These are phyloP conservation scores for Pezicula rhizophila DNA, from an alignment of 2,329 filamentous ascomycete genomes.

Conservation along the genomic window DNA sequence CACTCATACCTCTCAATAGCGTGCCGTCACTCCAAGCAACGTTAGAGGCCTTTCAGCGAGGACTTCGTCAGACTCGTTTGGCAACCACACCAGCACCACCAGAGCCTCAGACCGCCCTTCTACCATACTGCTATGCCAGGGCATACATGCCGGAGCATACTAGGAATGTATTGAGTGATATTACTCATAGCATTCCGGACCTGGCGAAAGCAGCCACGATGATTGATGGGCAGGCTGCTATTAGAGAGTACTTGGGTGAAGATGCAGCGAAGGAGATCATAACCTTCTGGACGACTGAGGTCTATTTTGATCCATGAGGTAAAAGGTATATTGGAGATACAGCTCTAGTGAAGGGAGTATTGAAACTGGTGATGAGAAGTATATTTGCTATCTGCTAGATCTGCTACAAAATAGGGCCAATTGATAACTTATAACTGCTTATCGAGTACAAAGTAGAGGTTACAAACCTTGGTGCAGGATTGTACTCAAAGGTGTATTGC, in stretches of 20 bases:
- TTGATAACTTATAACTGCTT: no score
- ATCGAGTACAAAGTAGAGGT: no score
- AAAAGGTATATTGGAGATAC: constrained; percentile 3
- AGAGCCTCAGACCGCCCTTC: constrained; percentile 15
- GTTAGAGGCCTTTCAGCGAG: constrained; percentile 21
- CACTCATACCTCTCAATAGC: constrained; percentile 21
- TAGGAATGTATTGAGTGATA: constrained; percentile 26
- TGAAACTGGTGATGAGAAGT: background rate
- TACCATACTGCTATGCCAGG: constrained; percentile 23
- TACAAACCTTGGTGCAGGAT: no score
- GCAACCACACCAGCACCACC: background rate
- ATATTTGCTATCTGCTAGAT: no score
- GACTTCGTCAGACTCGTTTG: constrained; percentile 11
- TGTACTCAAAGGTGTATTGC: no score
- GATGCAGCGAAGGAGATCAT: constrained; percentile 19
- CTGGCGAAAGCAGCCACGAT: constrained; percentile 21
- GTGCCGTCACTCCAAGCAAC: constrained; percentile 16
- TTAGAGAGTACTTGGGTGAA: constrained; percentile 18
- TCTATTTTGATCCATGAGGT: constrained; percentile 5
- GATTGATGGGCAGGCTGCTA: constrained; percentile 12
- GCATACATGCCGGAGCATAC: constrained; percentile 24
- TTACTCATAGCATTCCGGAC: constrained; percentile 19
- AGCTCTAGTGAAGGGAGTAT: background rate
- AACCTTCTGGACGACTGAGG: constrained; percentile 25
- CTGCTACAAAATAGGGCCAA: no score